phyloP scores from a whole-genome alignment of 2,329 filamentous ascomycete genomes.

The Iodosphaeria phyllophila region DNA sequence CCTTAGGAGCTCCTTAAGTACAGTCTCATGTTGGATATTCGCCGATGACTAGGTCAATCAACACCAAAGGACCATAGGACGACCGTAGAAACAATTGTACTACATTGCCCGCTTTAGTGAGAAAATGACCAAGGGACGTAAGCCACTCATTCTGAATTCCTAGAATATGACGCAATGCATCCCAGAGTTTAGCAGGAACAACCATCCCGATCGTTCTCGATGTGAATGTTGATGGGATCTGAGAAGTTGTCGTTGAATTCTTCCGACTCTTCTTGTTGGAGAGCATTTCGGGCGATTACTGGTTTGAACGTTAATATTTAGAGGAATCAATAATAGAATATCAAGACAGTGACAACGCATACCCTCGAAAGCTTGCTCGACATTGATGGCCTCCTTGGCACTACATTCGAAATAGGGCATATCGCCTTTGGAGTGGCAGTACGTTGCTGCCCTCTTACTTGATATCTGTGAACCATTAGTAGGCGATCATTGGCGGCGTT shows the following conservation, averaged over 20 bases:
- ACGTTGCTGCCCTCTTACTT: conserved; percentile 88
- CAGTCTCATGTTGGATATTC: no score
- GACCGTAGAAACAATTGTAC: no score
- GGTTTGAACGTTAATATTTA: conserved; percentile 2
- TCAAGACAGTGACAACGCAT: conserved; percentile 7
- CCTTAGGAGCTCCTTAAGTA: no score
- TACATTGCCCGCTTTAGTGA: no score
- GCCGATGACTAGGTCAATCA: no score
- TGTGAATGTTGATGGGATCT: conserved; percentile 95
- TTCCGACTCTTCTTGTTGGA: conserved; percentile 92
- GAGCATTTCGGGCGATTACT: conserved; percentile 93
- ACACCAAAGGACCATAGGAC: no score
- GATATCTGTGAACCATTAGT: conserved; percentile 45
- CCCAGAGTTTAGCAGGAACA: conserved; percentile 58
- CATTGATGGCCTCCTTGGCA: conserved; percentile 96
- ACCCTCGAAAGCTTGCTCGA: conserved; percentile 66
- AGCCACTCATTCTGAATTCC: background rate
- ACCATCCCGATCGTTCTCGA: conserved; percentile 81
- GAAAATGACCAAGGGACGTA: background rate
- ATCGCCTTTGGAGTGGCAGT: conserved; percentile 91
- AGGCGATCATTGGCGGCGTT: conserved; percentile 1
- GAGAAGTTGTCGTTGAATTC: conserved; percentile 96
- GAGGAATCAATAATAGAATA: background rate
- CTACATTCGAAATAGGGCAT: conserved; percentile 99
- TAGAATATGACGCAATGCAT: background rate